A percentile compares a stretch with the other conserved stretches of the same genome.
Evolutionary conservation across 2,329 filamentous ascomycete species (phyloP).

Genomic region (Huntiella decipiens): DNA sequence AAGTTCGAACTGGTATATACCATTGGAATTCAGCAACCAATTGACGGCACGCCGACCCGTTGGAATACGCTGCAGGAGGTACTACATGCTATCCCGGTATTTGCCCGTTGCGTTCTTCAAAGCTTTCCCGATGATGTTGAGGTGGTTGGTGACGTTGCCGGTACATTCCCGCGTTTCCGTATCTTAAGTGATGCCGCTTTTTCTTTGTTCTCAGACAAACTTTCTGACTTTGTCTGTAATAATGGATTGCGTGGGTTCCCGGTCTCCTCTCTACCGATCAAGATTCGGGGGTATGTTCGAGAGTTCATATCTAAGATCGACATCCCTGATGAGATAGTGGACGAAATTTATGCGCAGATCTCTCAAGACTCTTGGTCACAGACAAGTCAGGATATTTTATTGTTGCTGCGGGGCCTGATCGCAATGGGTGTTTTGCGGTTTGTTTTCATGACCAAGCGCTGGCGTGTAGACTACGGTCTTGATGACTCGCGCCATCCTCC

Average conservation of each 20-base stretch:
- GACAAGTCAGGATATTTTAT: constrained; percentile 18
- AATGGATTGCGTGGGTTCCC: constrained; percentile 25
- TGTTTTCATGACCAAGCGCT: constrained; percentile 36
- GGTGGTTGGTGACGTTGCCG: constrained; percentile 16
- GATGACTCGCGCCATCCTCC: constrained; percentile 22
- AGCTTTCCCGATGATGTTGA: constrained; percentile 24
- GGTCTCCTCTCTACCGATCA: constrained; percentile 19
- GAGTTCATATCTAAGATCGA: constrained; percentile 26
- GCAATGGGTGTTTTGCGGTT: constrained; percentile 35
- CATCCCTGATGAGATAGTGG: constrained; percentile 15
- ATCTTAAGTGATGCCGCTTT: constrained; percentile 23
- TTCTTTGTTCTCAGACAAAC: not conserved
- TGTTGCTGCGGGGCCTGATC: constrained; percentile 37
- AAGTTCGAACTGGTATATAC: constrained; percentile 47
- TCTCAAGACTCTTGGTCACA: constrained; percentile 17
- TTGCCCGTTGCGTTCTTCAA: constrained; percentile 16
- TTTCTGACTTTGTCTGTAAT: constrained; percentile 24
- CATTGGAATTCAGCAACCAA: constrained; percentile 29
- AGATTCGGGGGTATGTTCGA: constrained; percentile 18
- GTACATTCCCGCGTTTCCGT: constrained; percentile 29
- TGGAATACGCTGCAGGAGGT: constrained; percentile 38
- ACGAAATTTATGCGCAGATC: constrained; percentile 19
- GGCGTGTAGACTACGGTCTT: constrained; percentile 45
- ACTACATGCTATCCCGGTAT: constrained; percentile 22
- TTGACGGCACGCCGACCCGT: constrained; percentile 34